A percentile compares a stretch with the other conserved stretches of the same genome.
phyloP scores from a whole-genome alignment of 208 protist genomes.

The Sergeia podlipaevii region DNA sequence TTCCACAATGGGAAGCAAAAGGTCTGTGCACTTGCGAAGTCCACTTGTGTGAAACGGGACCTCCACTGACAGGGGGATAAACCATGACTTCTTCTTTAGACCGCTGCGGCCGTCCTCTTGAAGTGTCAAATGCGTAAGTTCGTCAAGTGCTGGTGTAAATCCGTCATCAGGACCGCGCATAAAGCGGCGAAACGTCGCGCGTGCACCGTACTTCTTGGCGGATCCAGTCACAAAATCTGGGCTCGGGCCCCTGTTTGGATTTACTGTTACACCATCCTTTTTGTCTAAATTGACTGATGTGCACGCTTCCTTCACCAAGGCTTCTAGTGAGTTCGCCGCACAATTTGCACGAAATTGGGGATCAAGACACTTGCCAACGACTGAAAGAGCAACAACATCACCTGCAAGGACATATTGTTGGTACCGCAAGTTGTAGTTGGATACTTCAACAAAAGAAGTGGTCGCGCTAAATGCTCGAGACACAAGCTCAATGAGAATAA shows the following conservation, averaged over 20 bases:
- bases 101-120: conserved; percentile 84
- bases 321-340: conserved; percentile 16
- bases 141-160: conserved; percentile 62
- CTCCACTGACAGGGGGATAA: conserved; percentile 72
- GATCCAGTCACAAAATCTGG: conserved; percentile 71
- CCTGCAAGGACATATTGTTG: conserved; percentile 87
- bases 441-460: conserved; percentile 81
- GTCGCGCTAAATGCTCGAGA: conserved; percentile 52
- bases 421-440: conserved; percentile 69
- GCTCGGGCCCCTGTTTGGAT: conserved; percentile 28
- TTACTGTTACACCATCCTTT: conserved; percentile 54
- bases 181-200: conserved; percentile 67
- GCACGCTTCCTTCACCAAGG: conserved; percentile 43
- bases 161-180: conserved; percentile 81
- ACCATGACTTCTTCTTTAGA: conserved; percentile 89
- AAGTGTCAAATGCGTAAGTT: conserved; percentile 75
- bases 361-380: conserved; percentile 84
- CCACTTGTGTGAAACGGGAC: conserved; percentile 82
- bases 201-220: conserved; percentile 52
- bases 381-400: conserved; percentile 60
- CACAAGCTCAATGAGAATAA: conserved; percentile 75
- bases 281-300: conserved; percentile 49
- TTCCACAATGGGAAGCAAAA: conserved; percentile 67
- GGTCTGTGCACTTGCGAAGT: conserved; percentile 54
- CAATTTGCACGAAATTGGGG: conserved; percentile 81